Percentiles rank a stretch among this genome's conserved stretches.
phyloP scores from a whole-genome alignment of 192 early-diverging fungal species.

The Entrophospora sp. region DNA sequence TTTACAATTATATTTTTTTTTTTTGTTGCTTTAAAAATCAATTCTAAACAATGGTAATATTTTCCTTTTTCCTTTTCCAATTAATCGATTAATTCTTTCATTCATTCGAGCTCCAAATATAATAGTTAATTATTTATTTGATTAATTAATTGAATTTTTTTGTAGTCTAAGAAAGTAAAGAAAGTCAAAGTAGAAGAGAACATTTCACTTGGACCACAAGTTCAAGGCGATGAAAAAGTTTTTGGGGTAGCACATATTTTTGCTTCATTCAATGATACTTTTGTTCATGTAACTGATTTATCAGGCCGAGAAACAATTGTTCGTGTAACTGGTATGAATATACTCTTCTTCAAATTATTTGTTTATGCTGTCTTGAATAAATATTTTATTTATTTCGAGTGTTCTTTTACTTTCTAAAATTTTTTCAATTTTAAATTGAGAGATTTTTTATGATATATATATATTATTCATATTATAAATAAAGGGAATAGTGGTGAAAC shows the following conservation, averaged over 20 bases:
- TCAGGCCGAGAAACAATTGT: conserved; percentile 98
- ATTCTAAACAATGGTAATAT: too few species aligned
- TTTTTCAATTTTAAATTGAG: too few species aligned
- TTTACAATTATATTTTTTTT: too few species aligned
- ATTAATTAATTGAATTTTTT: too few species aligned
- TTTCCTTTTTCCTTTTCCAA: too few species aligned
- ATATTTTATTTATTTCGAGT: too few species aligned
- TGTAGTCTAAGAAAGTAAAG: conserved; percentile 39
- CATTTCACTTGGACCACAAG: conserved; percentile 94
- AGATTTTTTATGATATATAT: not conserved
- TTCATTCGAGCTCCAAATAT: too few species aligned
- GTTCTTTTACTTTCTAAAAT: too few species aligned
- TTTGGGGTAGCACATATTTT: conserved; percentile 99
- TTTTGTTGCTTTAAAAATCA: too few species aligned
- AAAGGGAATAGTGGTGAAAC: conserved; percentile 57
- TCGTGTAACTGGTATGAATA: conserved; percentile 87
- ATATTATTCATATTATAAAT: conserved; percentile 11
- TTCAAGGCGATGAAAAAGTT: conserved; percentile 95
- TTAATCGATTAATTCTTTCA: too few species aligned
- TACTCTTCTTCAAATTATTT: not conserved
- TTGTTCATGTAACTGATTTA: conserved; percentile 99
- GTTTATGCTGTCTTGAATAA: not conserved
- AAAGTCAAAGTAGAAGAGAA: conserved; percentile 80
- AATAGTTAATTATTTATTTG: not conserved
- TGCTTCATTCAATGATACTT: conserved; percentile 99